Evolutionary conservation across 768 basidiomycete species (phyloP).

Genomic region (Nidula microcarpa): DNA sequence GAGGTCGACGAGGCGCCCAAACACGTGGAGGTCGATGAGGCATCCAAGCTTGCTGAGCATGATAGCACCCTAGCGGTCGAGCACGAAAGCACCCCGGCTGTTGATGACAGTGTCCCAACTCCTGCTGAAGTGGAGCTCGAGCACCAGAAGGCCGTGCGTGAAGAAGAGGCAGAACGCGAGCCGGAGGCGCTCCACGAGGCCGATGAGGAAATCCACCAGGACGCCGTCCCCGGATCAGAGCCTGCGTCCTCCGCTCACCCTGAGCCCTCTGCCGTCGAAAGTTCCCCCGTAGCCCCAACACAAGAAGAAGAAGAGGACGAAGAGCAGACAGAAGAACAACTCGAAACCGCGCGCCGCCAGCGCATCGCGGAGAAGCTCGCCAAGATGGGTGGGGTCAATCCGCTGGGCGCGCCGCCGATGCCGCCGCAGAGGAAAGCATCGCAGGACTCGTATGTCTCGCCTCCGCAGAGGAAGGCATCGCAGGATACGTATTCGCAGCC

Average conservation of each 20-base stretch:
- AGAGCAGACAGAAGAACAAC: slow-evolving; percentile 35
- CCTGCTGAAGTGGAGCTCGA: background rate
- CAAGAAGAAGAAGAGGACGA: slow-evolving; percentile 5
- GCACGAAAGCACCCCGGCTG: background rate
- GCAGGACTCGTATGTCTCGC: background rate
- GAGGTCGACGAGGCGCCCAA: slow-evolving; percentile 1
- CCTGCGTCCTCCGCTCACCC: background rate
- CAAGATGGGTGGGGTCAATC: slow-evolving; percentile 68
- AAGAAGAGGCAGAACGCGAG: background rate
- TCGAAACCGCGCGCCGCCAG: slow-evolving; percentile 49
- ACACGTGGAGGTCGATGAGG: background rate
- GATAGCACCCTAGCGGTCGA: background rate
- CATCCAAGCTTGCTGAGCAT: background rate
- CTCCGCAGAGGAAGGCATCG: slow-evolving; percentile 6
- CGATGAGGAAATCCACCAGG: background rate
- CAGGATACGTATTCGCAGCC: no score
- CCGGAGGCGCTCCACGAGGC: background rate
- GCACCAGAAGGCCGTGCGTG: background rate
- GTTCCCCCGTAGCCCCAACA: background rate
- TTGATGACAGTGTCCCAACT: background rate
- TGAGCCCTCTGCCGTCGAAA: no score
- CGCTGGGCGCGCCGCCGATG: slow-evolving; percentile 23
- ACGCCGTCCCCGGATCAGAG: background rate
- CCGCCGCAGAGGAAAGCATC: no score
- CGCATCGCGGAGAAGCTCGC: slow-evolving; percentile 63